Conservation (phyloP, 352 stramenopile species). For the Thalassiosira livingstoniorum region DNA sequence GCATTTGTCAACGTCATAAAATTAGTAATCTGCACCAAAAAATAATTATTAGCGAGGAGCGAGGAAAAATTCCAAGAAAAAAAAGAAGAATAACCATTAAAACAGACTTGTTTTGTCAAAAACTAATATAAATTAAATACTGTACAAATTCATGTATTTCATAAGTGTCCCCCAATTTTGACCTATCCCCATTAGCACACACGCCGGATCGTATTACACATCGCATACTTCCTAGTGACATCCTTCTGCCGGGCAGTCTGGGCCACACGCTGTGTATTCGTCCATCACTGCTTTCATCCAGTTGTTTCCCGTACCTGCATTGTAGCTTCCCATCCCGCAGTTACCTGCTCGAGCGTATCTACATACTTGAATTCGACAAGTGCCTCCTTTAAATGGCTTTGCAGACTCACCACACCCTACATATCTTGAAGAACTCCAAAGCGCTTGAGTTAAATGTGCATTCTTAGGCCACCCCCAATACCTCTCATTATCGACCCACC, state of each 20-base stretch:
- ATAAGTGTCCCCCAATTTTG: too few species aligned
- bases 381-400: neutral
- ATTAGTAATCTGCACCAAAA: too few species aligned
- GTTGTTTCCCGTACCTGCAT: constrained; percentile 16
- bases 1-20: too few species aligned
- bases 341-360: constrained; percentile 22
- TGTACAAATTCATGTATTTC: too few species aligned
- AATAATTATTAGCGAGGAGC: too few species aligned
- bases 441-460: constrained; percentile 3
- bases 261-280: constrained; percentile 54
- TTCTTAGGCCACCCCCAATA: constrained; percentile 8
- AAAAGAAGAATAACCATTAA: too few species aligned
- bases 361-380: constrained; percentile 6
- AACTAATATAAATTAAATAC: too few species aligned
- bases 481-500: constrained; percentile 5
- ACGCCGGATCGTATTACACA: too few species aligned
- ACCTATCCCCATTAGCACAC: too few species aligned
- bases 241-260: constrained; percentile 57
- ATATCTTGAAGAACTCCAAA: neutral
- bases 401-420: constrained; percentile 8
- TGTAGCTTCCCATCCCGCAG: constrained; percentile 26
- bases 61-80: too few species aligned
- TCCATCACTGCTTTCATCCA: constrained; percentile 45
- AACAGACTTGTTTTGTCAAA: too few species aligned
- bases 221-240: too few species aligned